These are phyloP conservation scores for Arthonia radiata DNA, from an alignment of 495 filamentous ascomycete genomes.

Conservation along the genomic window DNA sequence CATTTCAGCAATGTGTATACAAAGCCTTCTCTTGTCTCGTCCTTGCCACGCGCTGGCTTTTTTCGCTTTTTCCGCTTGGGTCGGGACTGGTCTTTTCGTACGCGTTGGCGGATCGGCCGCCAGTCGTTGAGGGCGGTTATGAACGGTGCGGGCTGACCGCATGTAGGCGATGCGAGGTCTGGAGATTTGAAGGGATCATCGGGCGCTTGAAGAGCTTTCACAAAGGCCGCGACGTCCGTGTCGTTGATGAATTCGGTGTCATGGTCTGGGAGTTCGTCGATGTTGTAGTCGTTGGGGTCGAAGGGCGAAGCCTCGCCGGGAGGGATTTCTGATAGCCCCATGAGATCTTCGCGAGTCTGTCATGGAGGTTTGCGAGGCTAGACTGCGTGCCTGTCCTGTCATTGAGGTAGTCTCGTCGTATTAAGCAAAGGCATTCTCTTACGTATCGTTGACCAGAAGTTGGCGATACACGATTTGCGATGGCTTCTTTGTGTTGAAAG, in stretches of 20 bases:
- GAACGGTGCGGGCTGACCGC: constrained; percentile 7
- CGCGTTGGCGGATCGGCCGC: constrained; percentile 48
- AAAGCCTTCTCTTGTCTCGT: constrained; percentile 86
- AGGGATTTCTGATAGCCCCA: too few relatives aligned
- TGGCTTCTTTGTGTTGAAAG: too few relatives aligned
- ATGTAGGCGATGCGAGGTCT: constrained; percentile 13
- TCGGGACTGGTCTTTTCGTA: constrained; percentile 21
- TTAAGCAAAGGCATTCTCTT: too few relatives aligned
- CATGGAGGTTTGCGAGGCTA: too few relatives aligned
- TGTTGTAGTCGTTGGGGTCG: constrained; percentile 15
- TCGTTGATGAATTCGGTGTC: constrained; percentile 39
- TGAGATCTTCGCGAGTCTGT: too few relatives aligned
- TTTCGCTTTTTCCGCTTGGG: constrained; percentile 9
- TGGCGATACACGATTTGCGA: too few relatives aligned
- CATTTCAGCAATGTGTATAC: constrained; percentile 73
- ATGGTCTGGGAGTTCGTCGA: constrained; percentile 30
- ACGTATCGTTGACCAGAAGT: too few relatives aligned
- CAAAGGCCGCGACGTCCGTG: constrained; percentile 30
- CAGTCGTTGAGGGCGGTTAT: constrained; percentile 63
- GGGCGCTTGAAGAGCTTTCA: constrained; percentile 28
- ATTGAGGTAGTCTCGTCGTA: too few relatives aligned
- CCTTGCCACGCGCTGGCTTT: constrained; percentile 24
- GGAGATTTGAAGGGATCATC: constrained; percentile 17
- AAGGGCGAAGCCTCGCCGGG: too few relatives aligned
- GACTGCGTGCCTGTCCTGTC: too few relatives aligned